Evolutionary conservation across 148 eudicot genomes (phyloP), one percentile per base, ranked within the genome.

Genomic region (Spergularia bocconei): DNA sequence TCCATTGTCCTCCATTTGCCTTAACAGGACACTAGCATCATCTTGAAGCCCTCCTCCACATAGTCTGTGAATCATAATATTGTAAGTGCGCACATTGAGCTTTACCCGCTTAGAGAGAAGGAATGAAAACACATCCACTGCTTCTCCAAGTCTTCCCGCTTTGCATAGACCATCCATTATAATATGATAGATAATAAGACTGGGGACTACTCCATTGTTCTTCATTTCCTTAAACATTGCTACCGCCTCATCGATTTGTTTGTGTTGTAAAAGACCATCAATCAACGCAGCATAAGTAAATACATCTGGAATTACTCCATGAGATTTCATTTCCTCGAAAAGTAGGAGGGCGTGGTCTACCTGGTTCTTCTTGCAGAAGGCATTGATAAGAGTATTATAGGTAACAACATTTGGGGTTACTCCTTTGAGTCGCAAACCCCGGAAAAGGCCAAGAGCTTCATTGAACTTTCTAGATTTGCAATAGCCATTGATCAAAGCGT

Each of bases 401-500:
- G 78, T 75, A 33, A 65, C 51, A 53, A 41, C 54, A 54, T 36
- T 15, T 10, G 78, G 72, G 8, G 61, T 54, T 38, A 55, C 61
- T 55, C 72, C 78, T 51, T 38, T 25, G 10, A 23, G 29, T 10
- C 33, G 1, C 72, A 75, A 53, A 51, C 54, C 78, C 41, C 39
- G n/a, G 14, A 47, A 33, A 25, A 74, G 15, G 12, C 20, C 23
- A 10, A 74, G 10, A 21, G 77, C 77, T 54, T 64, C 16, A 33
- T 52, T 59, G 14, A 63, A 20, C n/a, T 51, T 63, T 51, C 19
- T 25, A 29, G 13, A 23, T 9, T 63, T 74, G 33, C 58, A 48
- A 63, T 62, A 74, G 23, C 77, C 77, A 23, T 74, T 74, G 16
- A 74, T 74, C n/a, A 74, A 53, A 14, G 17, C 63, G 48, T 11